These are phyloP conservation scores for Antitrichia curtipendula DNA, from an alignment of 225 moss, liverwort and hornwort genomes.

Conservation along the genomic window DNA sequence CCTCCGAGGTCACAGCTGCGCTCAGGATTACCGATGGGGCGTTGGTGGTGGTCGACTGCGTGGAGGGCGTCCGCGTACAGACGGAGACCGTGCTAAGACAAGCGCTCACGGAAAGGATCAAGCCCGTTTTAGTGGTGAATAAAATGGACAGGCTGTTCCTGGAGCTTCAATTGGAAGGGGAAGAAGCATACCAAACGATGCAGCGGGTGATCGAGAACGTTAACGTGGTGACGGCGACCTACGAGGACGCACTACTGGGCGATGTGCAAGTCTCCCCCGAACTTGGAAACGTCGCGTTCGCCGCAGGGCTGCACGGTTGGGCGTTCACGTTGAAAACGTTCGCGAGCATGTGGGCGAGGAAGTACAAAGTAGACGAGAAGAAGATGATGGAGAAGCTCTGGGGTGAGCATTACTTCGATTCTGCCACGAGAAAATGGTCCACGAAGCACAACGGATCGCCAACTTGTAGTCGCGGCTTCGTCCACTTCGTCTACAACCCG, in stretches of 20 bases:
- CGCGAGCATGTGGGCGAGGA: background rate
- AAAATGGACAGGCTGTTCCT: slow-evolving; percentile 27
- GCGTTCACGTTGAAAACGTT: background rate
- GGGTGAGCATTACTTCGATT: background rate
- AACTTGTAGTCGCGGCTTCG: background rate
- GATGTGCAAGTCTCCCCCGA: background rate
- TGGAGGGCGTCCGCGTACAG: slow-evolving; percentile 29
- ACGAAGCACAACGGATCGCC: background rate
- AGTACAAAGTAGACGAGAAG: background rate
- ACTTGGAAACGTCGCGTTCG: background rate
- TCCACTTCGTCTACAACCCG: background rate
- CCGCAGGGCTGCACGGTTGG: background rate
- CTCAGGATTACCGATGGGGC: slow-evolving; percentile 32
- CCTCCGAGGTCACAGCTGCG: slow-evolving; percentile 33
- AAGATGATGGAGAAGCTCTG: background rate
- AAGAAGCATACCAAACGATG: background rate
- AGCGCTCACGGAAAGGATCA: slow-evolving; percentile 18
- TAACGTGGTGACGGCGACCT: background rate
- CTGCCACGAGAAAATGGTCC: background rate
- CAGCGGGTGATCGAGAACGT: background rate
- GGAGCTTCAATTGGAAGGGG: slow-evolving; percentile 25
- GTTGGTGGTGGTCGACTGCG: slow-evolving; percentile 25
- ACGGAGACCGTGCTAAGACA: slow-evolving; percentile 29
- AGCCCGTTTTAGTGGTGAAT: slow-evolving; percentile 28
- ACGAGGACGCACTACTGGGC: background rate